Evolutionary conservation across 2,329 filamentous ascomycete genomes (phyloP).

Genomic region (Colletotrichum horii): DNA sequence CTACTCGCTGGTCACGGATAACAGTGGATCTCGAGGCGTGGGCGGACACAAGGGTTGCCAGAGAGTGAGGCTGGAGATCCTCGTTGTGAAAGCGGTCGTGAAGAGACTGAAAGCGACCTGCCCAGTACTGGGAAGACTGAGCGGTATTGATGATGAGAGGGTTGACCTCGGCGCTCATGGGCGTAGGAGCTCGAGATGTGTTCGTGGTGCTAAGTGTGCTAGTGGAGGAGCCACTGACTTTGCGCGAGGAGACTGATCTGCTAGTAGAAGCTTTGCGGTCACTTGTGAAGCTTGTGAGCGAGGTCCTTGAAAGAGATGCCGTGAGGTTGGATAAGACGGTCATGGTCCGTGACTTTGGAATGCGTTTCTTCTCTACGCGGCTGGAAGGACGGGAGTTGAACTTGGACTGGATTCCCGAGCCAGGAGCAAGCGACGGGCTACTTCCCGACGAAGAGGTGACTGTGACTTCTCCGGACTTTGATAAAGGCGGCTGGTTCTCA

Average conservation of each 20-base stretch:
- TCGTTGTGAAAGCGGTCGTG: conserved; percentile 57
- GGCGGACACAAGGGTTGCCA: not conserved
- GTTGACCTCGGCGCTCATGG: not conserved
- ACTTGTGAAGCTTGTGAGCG: conserved; percentile 4
- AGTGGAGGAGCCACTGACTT: conserved; percentile 11
- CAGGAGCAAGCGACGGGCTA: not conserved
- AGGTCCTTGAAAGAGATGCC: conserved; percentile 44
- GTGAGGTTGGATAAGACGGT: conserved; percentile 50
- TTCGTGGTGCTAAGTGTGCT: conserved; percentile 9
- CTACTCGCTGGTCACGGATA: not conserved
- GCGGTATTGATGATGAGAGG: conserved; percentile 40
- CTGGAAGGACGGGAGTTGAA: not conserved
- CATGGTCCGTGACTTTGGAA: conserved; percentile 52
- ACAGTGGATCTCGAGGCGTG: conserved; percentile 4
- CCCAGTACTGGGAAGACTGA: conserved; percentile 62
- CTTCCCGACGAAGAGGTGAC: not conserved
- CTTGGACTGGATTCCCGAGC: conserved; percentile 10
- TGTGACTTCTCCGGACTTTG: not conserved
- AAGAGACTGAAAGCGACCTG: conserved; percentile 63
- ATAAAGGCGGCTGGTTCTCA: conserved; percentile 28
- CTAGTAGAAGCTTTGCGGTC: not conserved
- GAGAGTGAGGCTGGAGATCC: conserved; percentile 13
- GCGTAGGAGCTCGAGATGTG: not conserved
- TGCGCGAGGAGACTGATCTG: conserved; percentile 7
- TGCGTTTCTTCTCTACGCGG: conserved; percentile 8